phyloP scores from a whole-genome alignment of 768 basidiomycete genomes.

The Paxillus rubicundulus region DNA sequence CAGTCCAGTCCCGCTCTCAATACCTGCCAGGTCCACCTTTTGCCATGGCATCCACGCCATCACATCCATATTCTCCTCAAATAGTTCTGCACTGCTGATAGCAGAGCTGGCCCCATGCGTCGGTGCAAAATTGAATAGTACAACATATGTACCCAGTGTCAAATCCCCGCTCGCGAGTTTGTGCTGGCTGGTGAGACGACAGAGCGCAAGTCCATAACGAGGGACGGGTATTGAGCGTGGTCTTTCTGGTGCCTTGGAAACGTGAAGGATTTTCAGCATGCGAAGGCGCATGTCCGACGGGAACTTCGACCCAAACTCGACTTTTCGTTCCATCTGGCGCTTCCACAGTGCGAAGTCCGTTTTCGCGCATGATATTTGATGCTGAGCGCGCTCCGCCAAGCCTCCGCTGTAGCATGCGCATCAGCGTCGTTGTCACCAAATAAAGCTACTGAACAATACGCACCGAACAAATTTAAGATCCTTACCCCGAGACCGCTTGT shows the following conservation, averaged over 20 bases:
- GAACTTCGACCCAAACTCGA: slow-evolving; percentile 27
- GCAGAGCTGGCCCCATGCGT: slow-evolving; percentile 22
- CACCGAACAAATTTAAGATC: slow-evolving; percentile 49
- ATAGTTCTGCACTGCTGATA: slow-evolving; percentile 36
- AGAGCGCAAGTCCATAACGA: slow-evolving; percentile 42
- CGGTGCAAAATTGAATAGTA: slow-evolving; percentile 38
- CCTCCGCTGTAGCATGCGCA: slow-evolving; percentile 44
- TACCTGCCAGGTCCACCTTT: slow-evolving; percentile 30
- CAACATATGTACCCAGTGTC: slow-evolving; percentile 29
- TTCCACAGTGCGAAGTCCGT: slow-evolving; percentile 54
- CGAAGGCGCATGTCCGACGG: slow-evolving; percentile 43
- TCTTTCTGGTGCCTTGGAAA: slow-evolving; percentile 27
- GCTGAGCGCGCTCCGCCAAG: slow-evolving; percentile 49
- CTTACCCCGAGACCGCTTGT: slow-evolving; percentile 47
- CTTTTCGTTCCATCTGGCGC: slow-evolving; percentile 43
- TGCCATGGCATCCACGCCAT: slow-evolving; percentile 54
- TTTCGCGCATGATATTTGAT: slow-evolving; percentile 40
- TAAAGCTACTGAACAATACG: slow-evolving; percentile 12
- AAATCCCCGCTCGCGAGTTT: slow-evolving; percentile 16
- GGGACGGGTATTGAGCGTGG: slow-evolving; percentile 23
- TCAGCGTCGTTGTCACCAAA: not conserved
- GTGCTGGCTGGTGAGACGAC: slow-evolving; percentile 31
- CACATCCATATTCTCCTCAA: slow-evolving; percentile 41
- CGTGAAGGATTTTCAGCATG: slow-evolving; percentile 43
- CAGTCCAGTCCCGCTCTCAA: slow-evolving; percentile 10